phyloP scores from a whole-genome alignment of 176 grass and related monocot genomes.

The Olyra latifolia region DNA sequence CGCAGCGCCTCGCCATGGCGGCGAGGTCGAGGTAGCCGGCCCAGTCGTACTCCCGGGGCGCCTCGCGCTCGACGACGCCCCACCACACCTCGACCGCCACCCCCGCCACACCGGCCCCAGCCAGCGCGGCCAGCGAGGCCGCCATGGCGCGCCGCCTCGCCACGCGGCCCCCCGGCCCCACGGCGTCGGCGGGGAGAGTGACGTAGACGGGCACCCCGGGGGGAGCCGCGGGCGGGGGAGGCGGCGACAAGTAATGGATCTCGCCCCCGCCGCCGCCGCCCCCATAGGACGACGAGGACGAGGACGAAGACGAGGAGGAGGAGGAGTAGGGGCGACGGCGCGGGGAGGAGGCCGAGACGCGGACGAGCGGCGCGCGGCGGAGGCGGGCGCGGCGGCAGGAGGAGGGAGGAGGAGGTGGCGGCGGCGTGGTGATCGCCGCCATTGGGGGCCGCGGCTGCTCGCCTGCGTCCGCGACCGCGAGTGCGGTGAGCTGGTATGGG shows the following conservation, averaged over 20 bases:
- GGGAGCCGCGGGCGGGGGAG: constrained; percentile 24
- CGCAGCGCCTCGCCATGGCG: constrained; percentile 46
- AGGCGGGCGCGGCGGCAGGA: not conserved
- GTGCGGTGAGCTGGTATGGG: constrained; percentile 7
- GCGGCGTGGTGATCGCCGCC: constrained; percentile 58
- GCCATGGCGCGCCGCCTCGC: constrained; percentile 56
- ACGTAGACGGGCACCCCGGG: constrained; percentile 54
- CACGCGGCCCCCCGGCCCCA: constrained; percentile 49
- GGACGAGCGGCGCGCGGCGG: constrained; percentile 20
- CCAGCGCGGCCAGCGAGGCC: constrained; percentile 62
- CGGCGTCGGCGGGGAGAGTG: constrained; percentile 62
- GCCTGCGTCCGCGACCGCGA: not conserved
- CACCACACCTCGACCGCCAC: constrained; percentile 70
- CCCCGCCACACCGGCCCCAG: constrained; percentile 57
- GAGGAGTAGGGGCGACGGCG: constrained; percentile 29
- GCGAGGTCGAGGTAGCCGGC: constrained; percentile 63
- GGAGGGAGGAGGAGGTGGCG: not conserved
- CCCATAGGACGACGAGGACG: constrained; percentile 1
- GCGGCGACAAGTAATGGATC: constrained; percentile 47
- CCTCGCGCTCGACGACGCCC: constrained; percentile 66
- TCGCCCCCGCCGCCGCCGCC: constrained; percentile 45
- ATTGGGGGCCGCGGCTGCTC: constrained; percentile 16
- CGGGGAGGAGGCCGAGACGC: constrained; percentile 17
- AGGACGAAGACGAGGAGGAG: constrained; percentile 19
- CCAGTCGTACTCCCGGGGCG: constrained; percentile 64